These are phyloP conservation scores for Rhodotorula sp. DNA, from an alignment of 1,284 basidiomycete species.

Conservation along the genomic window DNA sequence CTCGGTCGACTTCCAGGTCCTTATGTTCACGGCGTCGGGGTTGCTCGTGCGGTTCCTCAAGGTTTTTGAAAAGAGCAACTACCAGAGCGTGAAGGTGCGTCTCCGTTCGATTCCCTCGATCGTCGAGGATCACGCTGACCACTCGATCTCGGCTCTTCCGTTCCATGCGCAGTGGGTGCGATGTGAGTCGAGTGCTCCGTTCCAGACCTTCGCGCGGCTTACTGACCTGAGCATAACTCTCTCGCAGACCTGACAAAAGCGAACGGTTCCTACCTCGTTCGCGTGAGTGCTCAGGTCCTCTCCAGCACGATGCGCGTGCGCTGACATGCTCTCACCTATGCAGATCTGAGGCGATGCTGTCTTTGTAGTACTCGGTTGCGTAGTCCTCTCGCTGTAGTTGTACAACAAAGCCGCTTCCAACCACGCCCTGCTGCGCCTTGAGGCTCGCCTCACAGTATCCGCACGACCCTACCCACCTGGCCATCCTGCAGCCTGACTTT, in stretches of 20 bases:
- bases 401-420: not conserved
- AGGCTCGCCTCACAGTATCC: conserved; percentile 4
- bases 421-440: not conserved
- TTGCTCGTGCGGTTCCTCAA: conserved; percentile 95
- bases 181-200: conserved; percentile 21
- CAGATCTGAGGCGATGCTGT: no score
- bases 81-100: conserved; percentile 58
- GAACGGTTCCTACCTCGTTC: conserved; percentile 77
- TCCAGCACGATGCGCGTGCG: not conserved
- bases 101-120: not conserved
- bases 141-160: not conserved
- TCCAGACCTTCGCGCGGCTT: no score
- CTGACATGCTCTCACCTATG: not conserved
- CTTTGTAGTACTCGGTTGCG: not conserved
- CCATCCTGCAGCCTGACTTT: conserved; percentile 38
- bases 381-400: not conserved
- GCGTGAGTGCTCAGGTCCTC: conserved; percentile 55
- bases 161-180: conserved; percentile 19
- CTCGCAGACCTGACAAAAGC: conserved; percentile 70
- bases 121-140: not conserved
- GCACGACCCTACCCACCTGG: conserved; percentile 38
- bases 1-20: conserved; percentile 94
- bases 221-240: not conserved
- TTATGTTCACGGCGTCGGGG: conserved; percentile 97
- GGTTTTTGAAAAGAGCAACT: conserved; percentile 94